These are phyloP conservation scores for Mycena citricolor DNA, from an alignment of 1,284 basidiomycete species.

Conservation along the genomic window DNA sequence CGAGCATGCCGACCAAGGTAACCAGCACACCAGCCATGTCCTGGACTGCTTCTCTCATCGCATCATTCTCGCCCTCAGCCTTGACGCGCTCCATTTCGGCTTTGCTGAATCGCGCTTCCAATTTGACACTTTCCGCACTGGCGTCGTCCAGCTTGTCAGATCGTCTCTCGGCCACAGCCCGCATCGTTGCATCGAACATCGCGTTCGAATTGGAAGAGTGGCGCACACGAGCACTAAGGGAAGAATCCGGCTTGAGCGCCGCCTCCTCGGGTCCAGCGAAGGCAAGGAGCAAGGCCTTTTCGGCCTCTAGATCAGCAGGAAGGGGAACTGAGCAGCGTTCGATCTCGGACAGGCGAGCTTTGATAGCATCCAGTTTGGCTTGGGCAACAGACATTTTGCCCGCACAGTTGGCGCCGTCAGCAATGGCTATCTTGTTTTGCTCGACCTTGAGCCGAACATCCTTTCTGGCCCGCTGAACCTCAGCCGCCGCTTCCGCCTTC, in stretches of 20 bases:
- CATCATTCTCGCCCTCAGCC: slow-evolving; percentile 68
- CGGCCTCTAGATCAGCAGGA: slow-evolving; percentile 67
- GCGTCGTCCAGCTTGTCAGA: slow-evolving; percentile 80
- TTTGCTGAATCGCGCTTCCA: slow-evolving; percentile 66
- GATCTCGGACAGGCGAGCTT: slow-evolving; percentile 66
- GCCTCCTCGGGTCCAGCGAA: slow-evolving; percentile 75
- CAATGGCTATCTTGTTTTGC: slow-evolving; percentile 65
- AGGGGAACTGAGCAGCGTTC: slow-evolving; percentile 45
- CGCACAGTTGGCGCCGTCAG: slow-evolving; percentile 75
- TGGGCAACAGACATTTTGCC: slow-evolving; percentile 79
- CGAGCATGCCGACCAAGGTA: slow-evolving; percentile 74
- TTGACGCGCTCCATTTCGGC: slow-evolving; percentile 74
- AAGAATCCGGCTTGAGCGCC: slow-evolving; percentile 58
- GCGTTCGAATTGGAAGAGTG: slow-evolving; percentile 74
- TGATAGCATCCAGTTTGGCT: slow-evolving; percentile 65
- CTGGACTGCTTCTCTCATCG: slow-evolving; percentile 61
- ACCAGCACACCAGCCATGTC: slow-evolving; percentile 72
- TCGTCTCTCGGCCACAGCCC: slow-evolving; percentile 75
- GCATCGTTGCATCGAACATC: slow-evolving; percentile 83
- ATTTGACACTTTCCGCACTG: slow-evolving; percentile 68
- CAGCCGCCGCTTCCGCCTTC: slow-evolving; percentile 63
- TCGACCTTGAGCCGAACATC: slow-evolving; percentile 72
- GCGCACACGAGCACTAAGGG: slow-evolving; percentile 59
- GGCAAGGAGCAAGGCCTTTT: slow-evolving; percentile 68
- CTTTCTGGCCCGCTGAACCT: slow-evolving; percentile 68